Conservation (phyloP, 1,284 basidiomycete genomes). For the Peniophora sp. region DNA sequence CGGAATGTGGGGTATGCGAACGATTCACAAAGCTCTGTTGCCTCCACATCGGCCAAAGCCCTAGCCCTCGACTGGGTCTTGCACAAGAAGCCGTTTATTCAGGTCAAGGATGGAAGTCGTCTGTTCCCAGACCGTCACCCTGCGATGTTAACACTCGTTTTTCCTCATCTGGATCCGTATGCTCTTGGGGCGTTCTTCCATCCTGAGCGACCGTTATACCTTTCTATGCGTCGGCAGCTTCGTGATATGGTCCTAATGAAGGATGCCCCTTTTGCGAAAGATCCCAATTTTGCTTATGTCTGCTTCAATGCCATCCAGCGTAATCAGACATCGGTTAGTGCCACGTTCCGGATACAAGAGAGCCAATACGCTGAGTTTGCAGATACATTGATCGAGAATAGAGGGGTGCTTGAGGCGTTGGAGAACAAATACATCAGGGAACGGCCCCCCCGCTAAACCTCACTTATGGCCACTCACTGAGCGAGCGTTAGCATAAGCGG, state of each 20-base stretch:
- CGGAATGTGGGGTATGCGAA: background rate
- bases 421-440: background rate
- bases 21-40: background rate
- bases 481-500: no score
- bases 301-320: conserved; percentile 3
- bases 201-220: background rate
- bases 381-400: background rate
- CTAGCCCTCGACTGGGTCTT: conserved; percentile 1
- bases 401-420: background rate
- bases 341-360: background rate
- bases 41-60: background rate
- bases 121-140: conserved; percentile 1
- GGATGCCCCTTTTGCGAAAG: background rate
- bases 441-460: no score
- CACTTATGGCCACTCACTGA: no score
- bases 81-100: background rate
- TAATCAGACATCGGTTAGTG: background rate
- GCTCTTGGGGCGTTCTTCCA: conserved; percentile 5
- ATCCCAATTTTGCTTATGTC: conserved; percentile 2
- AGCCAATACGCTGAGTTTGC: background rate
- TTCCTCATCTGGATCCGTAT: conserved; percentile 7
- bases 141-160: conserved; percentile 4
- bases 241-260: background rate
- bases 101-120: background rate
- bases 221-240: conserved; percentile 1